Conservation (phyloP, 805 yeast species). For the Wickerhamiella musiphila region DNA sequence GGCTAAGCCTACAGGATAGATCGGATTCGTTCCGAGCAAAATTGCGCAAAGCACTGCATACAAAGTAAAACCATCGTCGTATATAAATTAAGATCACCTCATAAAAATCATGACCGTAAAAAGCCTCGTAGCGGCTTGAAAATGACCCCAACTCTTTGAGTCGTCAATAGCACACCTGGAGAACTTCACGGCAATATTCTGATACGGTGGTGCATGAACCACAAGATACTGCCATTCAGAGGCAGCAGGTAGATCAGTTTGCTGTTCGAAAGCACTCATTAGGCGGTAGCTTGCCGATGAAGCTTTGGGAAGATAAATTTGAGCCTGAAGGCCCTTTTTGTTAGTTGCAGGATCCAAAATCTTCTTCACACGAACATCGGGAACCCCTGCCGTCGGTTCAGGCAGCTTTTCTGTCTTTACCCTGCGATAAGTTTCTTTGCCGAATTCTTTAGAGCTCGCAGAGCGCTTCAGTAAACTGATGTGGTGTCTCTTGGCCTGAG, state of each 20-base stretch:
- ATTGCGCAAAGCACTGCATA: too few species aligned
- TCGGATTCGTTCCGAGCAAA: too few species aligned
- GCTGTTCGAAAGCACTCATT: slow-evolving; percentile 62
- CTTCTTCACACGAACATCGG: slow-evolving; percentile 54
- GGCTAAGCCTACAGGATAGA: too few species aligned
- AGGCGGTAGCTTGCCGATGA: slow-evolving; percentile 38
- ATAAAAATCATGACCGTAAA: too few species aligned
- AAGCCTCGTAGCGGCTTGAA: too few species aligned
- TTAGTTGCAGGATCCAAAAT: slow-evolving; percentile 43
- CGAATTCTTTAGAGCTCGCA: slow-evolving; percentile 24
- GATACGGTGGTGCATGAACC: slow-evolving; percentile 81
- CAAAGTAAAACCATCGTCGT: too few species aligned
- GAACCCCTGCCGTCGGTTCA: slow-evolving; percentile 28
- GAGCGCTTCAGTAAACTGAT: slow-evolving; percentile 50
- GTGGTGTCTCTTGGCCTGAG: slow-evolving; percentile 73
- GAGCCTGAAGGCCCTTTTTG: slow-evolving; percentile 48
- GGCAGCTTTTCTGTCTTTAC: slow-evolving; percentile 11
- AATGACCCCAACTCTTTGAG: slow-evolving; percentile 36
- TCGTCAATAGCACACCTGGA: slow-evolving; percentile 40
- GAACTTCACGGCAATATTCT: slow-evolving; percentile 57
- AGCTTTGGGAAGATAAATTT: slow-evolving; percentile 37
- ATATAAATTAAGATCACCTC: too few species aligned
- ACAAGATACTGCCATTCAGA: slow-evolving; percentile 50
- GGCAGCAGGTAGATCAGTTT: slow-evolving; percentile 27
- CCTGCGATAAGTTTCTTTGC: slow-evolving; percentile 9